phyloP scores from a whole-genome alignment of 106 monocot genomes.

The Gastrodia elata region DNA sequence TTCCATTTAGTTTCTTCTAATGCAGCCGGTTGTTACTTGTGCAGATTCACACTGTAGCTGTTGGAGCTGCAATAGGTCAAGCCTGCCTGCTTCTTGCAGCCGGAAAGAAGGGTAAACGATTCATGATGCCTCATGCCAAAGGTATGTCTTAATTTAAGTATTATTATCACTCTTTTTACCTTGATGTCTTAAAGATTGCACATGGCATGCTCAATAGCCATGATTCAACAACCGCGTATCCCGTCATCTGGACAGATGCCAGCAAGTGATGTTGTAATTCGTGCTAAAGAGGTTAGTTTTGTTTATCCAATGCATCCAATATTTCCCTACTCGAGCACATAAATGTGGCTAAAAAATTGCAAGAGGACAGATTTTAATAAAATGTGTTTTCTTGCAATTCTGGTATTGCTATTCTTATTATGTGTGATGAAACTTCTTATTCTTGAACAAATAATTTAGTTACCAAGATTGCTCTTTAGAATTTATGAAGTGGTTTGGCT shows the following conservation, averaged over 20 bases:
- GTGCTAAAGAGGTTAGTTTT: conserved; percentile 82
- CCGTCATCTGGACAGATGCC: conserved; percentile 91
- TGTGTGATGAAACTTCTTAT: background rate
- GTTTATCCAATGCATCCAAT: background rate
- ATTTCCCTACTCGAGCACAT: background rate
- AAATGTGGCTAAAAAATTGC: background rate
- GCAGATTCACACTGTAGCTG: conserved; percentile 82
- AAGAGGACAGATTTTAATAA: too few species aligned
- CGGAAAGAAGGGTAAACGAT: conserved; percentile 90
- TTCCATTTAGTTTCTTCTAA: background rate
- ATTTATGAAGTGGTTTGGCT: background rate
- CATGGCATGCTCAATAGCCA: conserved; percentile 38
- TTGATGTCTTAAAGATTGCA: conserved; percentile 5
- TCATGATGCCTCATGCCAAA: conserved; percentile 94
- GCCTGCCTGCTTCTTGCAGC: conserved; percentile 91
- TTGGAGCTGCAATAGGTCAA: conserved; percentile 88
- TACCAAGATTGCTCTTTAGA: background rate
- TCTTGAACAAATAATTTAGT: conserved; percentile 2
- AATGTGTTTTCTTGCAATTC: conserved; percentile 1
- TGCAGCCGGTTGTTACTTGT: conserved; percentile 1
- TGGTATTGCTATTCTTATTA: background rate
- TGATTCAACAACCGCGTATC: conserved; percentile 97
- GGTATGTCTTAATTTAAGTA: conserved; percentile 31
- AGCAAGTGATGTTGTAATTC: conserved; percentile 89
- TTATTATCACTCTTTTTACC: background rate